Evolutionary conservation across 148 eudicot species (phyloP).

Genomic region (Spergularia marina): DNA sequence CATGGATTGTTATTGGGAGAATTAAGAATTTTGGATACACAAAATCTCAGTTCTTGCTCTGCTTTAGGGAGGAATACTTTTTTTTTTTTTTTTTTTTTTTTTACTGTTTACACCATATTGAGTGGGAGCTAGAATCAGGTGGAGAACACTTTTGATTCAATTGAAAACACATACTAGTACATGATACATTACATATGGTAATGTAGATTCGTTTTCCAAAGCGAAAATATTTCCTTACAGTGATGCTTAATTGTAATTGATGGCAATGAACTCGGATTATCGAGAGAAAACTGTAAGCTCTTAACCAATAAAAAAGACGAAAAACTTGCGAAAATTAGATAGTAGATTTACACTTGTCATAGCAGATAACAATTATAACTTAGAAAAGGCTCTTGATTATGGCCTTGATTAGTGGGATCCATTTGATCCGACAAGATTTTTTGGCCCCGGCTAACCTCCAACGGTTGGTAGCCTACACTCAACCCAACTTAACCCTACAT

Average conservation of each 20-base stretch:
- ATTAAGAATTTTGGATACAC: conserved; percentile 9
- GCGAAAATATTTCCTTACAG: too few species aligned
- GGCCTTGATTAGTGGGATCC: conserved; percentile 27
- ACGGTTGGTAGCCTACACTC: conserved; percentile 26
- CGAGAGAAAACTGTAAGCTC: too few species aligned
- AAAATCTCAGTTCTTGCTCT: not conserved
- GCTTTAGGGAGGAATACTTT: conserved; percentile 16
- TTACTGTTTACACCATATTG: not conserved
- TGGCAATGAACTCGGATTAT: too few species aligned
- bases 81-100: conserved; percentile 16
- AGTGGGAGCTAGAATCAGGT: conserved; percentile 29
- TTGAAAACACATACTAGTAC: not conserved
- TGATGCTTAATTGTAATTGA: too few species aligned
- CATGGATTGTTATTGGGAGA: not conserved
- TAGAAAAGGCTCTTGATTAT: not conserved
- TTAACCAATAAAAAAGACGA: too few species aligned
- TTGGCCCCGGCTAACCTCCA: conserved; percentile 9
- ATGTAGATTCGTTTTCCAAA: too few species aligned
- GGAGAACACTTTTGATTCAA: not conserved
- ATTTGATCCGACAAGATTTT: conserved; percentile 17
- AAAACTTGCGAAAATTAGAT: too few species aligned
- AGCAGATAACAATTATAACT: not conserved
- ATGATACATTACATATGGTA: too few species aligned
- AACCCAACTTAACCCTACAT: conserved; percentile 12
- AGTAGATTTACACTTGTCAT: too few species aligned